Base-by-base conservation (phyloP, 108 stramenopile species). In the Mediolabrus comicus region DNA sequence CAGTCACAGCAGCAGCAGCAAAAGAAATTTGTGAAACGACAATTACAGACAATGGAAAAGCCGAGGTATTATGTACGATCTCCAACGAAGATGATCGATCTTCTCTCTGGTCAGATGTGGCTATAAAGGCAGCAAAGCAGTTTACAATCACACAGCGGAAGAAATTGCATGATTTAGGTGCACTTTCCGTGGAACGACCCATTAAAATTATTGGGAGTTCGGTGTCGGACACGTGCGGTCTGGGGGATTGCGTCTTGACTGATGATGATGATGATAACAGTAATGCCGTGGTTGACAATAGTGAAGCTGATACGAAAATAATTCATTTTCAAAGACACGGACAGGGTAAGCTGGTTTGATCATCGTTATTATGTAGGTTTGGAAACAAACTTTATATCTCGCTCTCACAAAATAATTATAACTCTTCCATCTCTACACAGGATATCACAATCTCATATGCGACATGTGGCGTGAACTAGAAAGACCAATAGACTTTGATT, bases 271-370 rank as follows among this genome's bases (percentile, higher is more conserved):
- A 61, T 17, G 16, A 54, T 2, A n/a, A 4, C 3, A 67, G 46
- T 53, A 22, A 46, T 17, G 36, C 12, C 8, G 26, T 28, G 27
- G 52, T 30, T 35, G 59, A 1, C 7, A 16, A 41, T 55, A 19
- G 58, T 27, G 38, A 35, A 11, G 22, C 36, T 2, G 32, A 35
- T 11, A 84, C 81, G 36, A 87, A 84, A 32, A 83, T 77, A 11
- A 79, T 87, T 36, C 87, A 87, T 69, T 87, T 87, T 61, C 87
- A 87, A 74, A 71, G 87, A 6, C 87, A 87, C 52, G 87, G 82
- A 46, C 85, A 86, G 8, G 38, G 8, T 10, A 10, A 39, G 10
- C 8, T 39, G 12, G 10, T 39, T 39, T 39, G 8, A 39, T 39
- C 12, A 39, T 39, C 12, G 8, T 39, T 39, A 39, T 39, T 39